A percentile compares a stretch with the other conserved stretches of the same genome.
Conservation (phyloP, 2,329 filamentous ascomycete genomes). For the Neonectria coccinea region DNA sequence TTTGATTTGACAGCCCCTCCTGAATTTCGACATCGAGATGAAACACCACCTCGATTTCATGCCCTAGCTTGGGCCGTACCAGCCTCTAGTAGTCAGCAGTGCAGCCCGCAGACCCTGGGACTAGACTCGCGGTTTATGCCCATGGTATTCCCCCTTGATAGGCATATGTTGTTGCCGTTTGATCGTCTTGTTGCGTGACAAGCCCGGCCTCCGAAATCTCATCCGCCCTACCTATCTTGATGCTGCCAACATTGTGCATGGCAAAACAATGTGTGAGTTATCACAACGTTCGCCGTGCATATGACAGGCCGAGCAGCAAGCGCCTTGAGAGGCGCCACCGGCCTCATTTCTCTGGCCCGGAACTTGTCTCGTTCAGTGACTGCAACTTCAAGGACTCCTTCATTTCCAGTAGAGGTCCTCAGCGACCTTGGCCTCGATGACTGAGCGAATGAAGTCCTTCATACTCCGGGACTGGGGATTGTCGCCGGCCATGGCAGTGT, state of each 20-base stretch:
- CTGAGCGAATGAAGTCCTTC: constrained; percentile 71
- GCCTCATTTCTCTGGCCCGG: constrained; percentile 23
- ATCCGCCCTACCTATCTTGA: constrained; percentile 7
- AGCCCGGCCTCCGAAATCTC: constrained; percentile 2
- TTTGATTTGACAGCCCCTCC: constrained; percentile 16
- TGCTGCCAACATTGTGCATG: constrained; percentile 6
- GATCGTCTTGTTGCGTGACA: constrained; percentile 17
- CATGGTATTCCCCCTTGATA: constrained; percentile 6
- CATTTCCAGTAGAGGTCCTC: constrained; percentile 70
- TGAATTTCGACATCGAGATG: constrained; percentile 43
- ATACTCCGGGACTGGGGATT: constrained; percentile 60
- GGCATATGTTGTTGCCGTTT: constrained; percentile 23
- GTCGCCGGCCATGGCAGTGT: constrained; percentile 61
- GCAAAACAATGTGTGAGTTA: constrained; percentile 10
- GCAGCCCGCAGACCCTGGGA: not conserved
- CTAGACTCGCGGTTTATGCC: not conserved
- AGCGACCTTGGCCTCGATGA: constrained; percentile 66
- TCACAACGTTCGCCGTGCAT: constrained; percentile 7
- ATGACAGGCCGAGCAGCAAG: constrained; percentile 7
- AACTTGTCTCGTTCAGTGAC: constrained; percentile 14
- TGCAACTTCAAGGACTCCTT: constrained; percentile 26
- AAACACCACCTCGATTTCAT: constrained; percentile 47
- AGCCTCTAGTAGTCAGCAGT: constrained; percentile 9
- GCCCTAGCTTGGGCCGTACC: constrained; percentile 8
- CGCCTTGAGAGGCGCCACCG: constrained; percentile 27